These are phyloP conservation scores for Histomonas meleagridis DNA, from an alignment of 208 protist genomes.

Conservation along the genomic window DNA sequence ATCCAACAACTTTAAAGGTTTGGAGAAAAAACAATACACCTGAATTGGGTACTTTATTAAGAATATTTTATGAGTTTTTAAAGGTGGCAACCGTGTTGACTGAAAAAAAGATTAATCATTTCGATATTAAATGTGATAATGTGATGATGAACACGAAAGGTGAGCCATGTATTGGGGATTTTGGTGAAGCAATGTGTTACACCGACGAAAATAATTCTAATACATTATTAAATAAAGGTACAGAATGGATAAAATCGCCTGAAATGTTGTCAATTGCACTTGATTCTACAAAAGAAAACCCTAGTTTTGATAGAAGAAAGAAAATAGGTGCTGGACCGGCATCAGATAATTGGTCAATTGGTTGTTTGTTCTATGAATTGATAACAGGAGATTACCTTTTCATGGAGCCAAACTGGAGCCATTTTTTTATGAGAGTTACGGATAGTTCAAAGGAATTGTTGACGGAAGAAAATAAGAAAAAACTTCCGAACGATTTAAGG, in stretches of 20 bases:
- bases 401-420: not conserved
- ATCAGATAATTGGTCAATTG: slow-evolving; percentile 45
- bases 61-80: not conserved
- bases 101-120: slow-evolving; percentile 13
- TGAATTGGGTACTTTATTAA: not conserved
- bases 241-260: slow-evolving; percentile 27
- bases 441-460: not conserved
- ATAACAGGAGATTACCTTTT: slow-evolving; percentile 46
- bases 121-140: slow-evolving; percentile 32
- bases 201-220: not conserved
- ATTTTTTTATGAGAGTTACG: slow-evolving; percentile 10
- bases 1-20: not conserved
- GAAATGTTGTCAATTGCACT: slow-evolving; percentile 23
- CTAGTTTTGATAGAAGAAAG: slow-evolving; percentile 12
- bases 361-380: slow-evolving; percentile 44
- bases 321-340: slow-evolving; percentile 28
- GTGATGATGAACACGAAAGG: not conserved
- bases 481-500: not conserved
- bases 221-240: slow-evolving; percentile 5
- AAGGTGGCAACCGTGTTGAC: not conserved
- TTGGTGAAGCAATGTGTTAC: slow-evolving; percentile 30
- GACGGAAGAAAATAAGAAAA: not conserved
- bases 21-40: slow-evolving; percentile 2
- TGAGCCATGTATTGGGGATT: not conserved
- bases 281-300: not conserved